Percentiles rank a stretch among this genome's conserved stretches.
Evolutionary conservation across 352 stramenopile genomes (phyloP).

Genomic region (Globisporangium paroecandrum): DNA sequence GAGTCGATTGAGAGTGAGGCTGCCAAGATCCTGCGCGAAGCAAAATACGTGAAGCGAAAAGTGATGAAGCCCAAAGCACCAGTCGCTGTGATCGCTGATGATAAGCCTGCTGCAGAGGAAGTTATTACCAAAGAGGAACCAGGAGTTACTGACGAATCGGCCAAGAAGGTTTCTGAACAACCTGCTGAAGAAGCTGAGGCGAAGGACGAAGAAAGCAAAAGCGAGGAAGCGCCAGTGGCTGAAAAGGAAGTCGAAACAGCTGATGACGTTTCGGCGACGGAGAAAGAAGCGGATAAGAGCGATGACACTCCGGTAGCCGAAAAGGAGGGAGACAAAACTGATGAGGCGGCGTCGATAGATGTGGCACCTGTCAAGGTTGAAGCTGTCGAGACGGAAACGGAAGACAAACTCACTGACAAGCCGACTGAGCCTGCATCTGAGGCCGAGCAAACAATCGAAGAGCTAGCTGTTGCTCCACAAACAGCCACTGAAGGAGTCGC

Average conservation of each 20-base stretch:
- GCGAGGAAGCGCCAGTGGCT: neutral
- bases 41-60: slow-evolving; percentile 24
- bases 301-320: neutral
- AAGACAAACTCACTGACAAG: slow-evolving; percentile 1
- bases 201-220: slow-evolving; percentile 13
- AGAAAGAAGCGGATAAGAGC: neutral
- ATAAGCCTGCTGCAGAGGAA: neutral
- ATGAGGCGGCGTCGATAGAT: neutral
- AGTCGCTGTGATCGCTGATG: neutral
- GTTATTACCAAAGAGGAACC: neutral
- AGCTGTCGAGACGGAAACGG: neutral
- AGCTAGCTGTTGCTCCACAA: neutral
- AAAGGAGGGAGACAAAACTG: neutral
- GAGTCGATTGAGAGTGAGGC: neutral
- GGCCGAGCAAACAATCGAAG: neutral
- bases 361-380: slow-evolving; percentile 2
- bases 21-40: slow-evolving; percentile 17
- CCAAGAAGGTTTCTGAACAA: neutral
- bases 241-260: neutral
- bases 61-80: slow-evolving; percentile 13
- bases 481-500: slow-evolving; percentile 4
- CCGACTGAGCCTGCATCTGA: neutral
- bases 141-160: neutral
- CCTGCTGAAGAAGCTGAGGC: neutral
- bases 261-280: neutral